Evolutionary conservation across 345 rosid species (phyloP).

Genomic region (Clarkia xantiana): DNA sequence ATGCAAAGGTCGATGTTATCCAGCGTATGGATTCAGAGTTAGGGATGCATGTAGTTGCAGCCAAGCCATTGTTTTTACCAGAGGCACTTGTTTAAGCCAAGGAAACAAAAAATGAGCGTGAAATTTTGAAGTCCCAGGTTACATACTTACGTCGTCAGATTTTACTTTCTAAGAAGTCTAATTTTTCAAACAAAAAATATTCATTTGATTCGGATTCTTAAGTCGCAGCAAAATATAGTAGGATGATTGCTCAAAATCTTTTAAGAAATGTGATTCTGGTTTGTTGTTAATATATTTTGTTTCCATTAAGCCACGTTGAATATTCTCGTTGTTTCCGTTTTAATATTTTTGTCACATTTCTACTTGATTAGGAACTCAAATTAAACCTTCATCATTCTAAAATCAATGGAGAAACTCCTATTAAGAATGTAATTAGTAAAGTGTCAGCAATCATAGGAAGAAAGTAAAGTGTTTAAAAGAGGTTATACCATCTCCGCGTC

Average conservation of each 20-base stretch:
- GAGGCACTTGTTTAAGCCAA: slow-evolving; percentile 56
- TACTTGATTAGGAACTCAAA: slow-evolving; percentile 37
- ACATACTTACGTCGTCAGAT: too few species aligned
- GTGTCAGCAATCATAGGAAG: slow-evolving; percentile 89
- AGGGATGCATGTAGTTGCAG: slow-evolving; percentile 96
- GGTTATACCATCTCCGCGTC: slow-evolving; percentile 52
- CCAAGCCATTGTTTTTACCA: slow-evolving; percentile 67
- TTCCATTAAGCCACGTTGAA: not conserved
- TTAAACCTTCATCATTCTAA: slow-evolving; percentile 77
- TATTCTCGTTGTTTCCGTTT: not conserved
- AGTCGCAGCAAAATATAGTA: too few species aligned
- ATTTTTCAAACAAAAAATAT: too few species aligned
- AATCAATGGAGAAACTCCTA: slow-evolving; percentile 68
- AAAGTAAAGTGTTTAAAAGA: slow-evolving; percentile 70
- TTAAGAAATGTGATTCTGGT: not conserved
- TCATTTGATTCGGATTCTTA: not conserved
- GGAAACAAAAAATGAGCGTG: slow-evolving; percentile 73
- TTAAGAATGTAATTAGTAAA: slow-evolving; percentile 70
- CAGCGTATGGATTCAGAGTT: slow-evolving; percentile 69
- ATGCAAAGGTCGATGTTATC: slow-evolving; percentile 37
- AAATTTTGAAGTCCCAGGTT: slow-evolving; percentile 90
- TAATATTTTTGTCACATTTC: slow-evolving; percentile 1
- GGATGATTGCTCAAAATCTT: not conserved
- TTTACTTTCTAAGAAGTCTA: too few species aligned
- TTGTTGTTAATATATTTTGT: not conserved